Base-by-base conservation (phyloP, 1,284 basidiomycete genomes). In the Ceratobasidium sp. region DNA sequence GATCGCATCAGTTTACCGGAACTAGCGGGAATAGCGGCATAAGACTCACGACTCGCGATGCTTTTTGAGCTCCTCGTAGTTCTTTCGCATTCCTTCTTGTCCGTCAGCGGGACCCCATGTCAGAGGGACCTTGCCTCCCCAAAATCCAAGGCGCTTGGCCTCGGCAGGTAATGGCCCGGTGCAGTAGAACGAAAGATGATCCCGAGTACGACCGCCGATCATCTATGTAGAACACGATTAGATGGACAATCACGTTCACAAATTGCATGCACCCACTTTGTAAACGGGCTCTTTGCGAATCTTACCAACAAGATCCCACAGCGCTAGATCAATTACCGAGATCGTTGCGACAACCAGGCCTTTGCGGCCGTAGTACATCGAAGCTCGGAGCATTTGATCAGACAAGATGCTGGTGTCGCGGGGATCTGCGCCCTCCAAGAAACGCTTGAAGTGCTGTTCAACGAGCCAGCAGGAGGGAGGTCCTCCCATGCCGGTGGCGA, bases 381-480 rank as follows among this genome's bases (percentile, higher is more conserved):
- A 81, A 2, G 84, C 82, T 46, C 79, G 80, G 77, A 78, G 79
- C 79, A 82, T 80, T 79, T 82, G 82, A 75, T 83, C 83, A 82
- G 82, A 84, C 58, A 84, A 84, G 78, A 81, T 80, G 79, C 83
- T 85, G 55, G 81, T 83, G 76, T 85, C 83, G 61, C 85, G 78
- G 5, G 85, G 85, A 75, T 86, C 85, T 61, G 82, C 80, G n/a
- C 84, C 85, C 21, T 86, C 73, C 46, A 87, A 80, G 78, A 87
- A 86, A 44, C 85, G 81, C 78, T 83, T 81, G 73, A 85, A 84
- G 78, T 87, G 85, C 77, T 86, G 81, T 74, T 85, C 82, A 75
- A 87, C 85, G 58, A 87, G 80, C 84, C 85, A 87, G 78, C 85
- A 86, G 0, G 85, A 84, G 1, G 86, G 85, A 1, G 85, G 85